A percentile compares a stretch with the other conserved stretches of the same genome.
phyloP scores from a whole-genome alignment of 2,329 filamentous ascomycete species.

The Graphilbum sp. region DNA sequence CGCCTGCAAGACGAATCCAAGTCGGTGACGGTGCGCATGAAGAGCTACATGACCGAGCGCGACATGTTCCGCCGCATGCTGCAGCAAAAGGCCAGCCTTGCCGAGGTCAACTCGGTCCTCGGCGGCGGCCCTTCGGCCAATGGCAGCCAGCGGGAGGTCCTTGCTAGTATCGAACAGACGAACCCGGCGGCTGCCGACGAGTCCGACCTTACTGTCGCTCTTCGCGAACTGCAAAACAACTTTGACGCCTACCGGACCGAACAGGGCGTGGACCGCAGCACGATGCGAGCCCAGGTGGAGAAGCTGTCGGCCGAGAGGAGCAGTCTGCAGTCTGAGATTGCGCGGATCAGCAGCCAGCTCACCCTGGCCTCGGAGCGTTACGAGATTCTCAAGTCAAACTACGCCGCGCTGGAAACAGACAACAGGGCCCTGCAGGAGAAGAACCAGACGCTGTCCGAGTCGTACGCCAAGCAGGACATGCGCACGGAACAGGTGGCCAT shows the following conservation, averaged over 20 bases:
- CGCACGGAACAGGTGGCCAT: conserved; percentile 83
- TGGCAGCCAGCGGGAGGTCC: conserved; percentile 33
- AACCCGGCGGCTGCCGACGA: conserved; percentile 40
- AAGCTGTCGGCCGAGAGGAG: conserved; percentile 69
- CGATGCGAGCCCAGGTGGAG: conserved; percentile 73
- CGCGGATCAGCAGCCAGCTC: conserved; percentile 64
- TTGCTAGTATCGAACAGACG: conserved; percentile 34
- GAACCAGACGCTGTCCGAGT: conserved; percentile 59
- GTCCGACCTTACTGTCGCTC: conserved; percentile 54
- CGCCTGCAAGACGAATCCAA: conserved; percentile 65
- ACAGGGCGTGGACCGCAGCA: conserved; percentile 61
- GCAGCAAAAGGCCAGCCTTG: conserved; percentile 47
- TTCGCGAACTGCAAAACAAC: conserved; percentile 77
- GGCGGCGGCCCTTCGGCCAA: conserved; percentile 46
- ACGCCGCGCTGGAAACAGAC: conserved; percentile 65
- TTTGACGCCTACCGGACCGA: conserved; percentile 85
- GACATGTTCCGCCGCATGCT: conserved; percentile 96
- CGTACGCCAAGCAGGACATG: conserved; percentile 76
- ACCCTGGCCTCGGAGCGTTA: conserved; percentile 69
- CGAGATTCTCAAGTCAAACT: conserved; percentile 81
- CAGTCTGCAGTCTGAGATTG: conserved; percentile 65
- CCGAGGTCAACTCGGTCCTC: conserved; percentile 51
- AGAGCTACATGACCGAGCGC: conserved; percentile 88
- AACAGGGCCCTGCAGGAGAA: conserved; percentile 78
- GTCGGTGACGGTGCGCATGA: conserved; percentile 65